Evolutionary conservation across 169 alveolate genomes (phyloP), one percentile per base, ranked within the genome.

Genomic region (Plasmodium cynomolgi): DNA sequence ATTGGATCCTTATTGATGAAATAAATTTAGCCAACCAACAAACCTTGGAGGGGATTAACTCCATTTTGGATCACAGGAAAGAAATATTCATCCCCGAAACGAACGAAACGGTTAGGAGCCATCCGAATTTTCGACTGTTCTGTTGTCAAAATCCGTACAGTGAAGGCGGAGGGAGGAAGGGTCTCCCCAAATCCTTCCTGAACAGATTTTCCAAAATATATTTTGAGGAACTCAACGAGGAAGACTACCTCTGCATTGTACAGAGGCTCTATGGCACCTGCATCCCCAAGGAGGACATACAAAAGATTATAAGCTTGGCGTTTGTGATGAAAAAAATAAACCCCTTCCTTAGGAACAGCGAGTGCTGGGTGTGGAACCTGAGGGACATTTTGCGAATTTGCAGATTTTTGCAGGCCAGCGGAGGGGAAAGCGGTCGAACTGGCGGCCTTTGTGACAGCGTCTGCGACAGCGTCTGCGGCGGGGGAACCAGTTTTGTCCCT

Each of bases 1-100:
- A 98, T 83, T 99, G 99, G 99, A 97, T 99, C 33, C 95, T 99
- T 72, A 96, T 99, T 31, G 99, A 99, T 90, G 99, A 99, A 97
- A 97, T 99, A 91, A 99, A 99, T 86, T 96, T 99, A 85, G 99
- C 99, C 11, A 98, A 99, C 26, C 99, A 99, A 97, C 99, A 98
- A 93, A 99, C 99, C 11, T 95, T 99, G 75, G 99, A 99, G 96
- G 99, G 99, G 13, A 96, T 99, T 71, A 99, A 99, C 95, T 98
- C 99, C 7, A 96, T 99, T 50, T 96, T 99, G 93, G 99, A 99
- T 96, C 99, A 99, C 90, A 98, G 99, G 84, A 97, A 99, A 84
- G 98, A 99, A 80, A 97, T 99, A 50, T 99, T 97, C 93, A 98
- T 99, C 33, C 99, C 99, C 0, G 99, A 98, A 96, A 94, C 98